These are phyloP conservation scores for Fragilaria crotonensis DNA, from an alignment of 108 stramenopile species.

Conservation along the genomic window DNA sequence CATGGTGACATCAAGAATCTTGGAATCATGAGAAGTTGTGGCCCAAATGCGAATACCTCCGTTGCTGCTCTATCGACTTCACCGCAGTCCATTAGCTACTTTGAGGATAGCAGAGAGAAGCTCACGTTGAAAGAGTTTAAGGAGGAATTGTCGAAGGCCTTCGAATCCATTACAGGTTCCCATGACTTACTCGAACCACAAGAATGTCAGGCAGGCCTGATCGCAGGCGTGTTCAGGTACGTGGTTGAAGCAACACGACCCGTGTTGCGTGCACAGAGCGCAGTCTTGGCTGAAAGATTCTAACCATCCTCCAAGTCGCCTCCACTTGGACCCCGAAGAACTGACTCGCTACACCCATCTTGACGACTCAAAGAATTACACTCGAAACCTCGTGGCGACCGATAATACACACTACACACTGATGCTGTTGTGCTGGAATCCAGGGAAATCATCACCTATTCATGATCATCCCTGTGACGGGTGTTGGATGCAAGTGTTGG, in stretches of 20 bases:
- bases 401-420: conserved; percentile 75
- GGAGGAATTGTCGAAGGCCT: background rate
- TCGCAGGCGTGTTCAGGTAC: background rate
- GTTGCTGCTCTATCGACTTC: too few relatives aligned
- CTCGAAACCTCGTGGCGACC: conserved; percentile 79
- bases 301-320: conserved; percentile 24
- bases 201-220: background rate
- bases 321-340: conserved; percentile 30
- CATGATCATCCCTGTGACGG: conserved; percentile 87
- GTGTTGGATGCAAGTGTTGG: conserved; percentile 74
- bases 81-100: background rate
- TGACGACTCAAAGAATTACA: conserved; percentile 52
- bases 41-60: too few relatives aligned
- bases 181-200: background rate
- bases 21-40: too few relatives aligned
- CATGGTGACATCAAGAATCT: too few relatives aligned
- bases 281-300: too few relatives aligned
- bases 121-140: conserved; percentile 6
- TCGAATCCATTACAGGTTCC: background rate
- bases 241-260: too few relatives aligned
- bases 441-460: conserved; percentile 58
- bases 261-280: too few relatives aligned
- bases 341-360: conserved; percentile 41
- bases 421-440: conserved; percentile 89
- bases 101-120: background rate